phyloP scores from a whole-genome alignment of 208 protist species.

The Novymonas esmeraldas region DNA sequence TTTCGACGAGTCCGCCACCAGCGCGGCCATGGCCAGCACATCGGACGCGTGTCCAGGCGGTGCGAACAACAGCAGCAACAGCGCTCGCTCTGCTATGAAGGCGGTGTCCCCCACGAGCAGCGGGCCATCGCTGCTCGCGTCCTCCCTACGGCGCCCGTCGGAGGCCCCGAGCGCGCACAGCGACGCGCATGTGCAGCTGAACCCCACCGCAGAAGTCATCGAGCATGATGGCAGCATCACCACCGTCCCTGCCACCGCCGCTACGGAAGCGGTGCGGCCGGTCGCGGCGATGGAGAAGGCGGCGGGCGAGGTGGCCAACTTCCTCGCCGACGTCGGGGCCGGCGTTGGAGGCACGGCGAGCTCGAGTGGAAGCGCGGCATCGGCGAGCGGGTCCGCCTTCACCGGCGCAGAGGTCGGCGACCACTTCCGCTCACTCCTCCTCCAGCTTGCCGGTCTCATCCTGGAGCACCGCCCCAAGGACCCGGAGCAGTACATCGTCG shows the following conservation, averaged over 20 bases:
- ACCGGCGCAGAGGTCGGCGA: slow-evolving; percentile 9
- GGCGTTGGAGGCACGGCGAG: slow-evolving; percentile 3
- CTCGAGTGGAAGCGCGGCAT: neutral
- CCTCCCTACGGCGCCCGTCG: slow-evolving; percentile 30
- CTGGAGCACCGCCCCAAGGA: slow-evolving; percentile 49
- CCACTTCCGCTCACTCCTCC: slow-evolving; percentile 40
- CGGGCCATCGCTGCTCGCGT: slow-evolving; percentile 3
- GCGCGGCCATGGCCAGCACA: neutral
- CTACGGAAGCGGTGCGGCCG: neutral
- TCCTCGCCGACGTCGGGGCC: slow-evolving; percentile 35
- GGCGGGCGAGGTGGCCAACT: slow-evolving; percentile 37
- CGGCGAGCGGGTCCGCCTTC: neutral
- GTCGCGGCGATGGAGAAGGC: slow-evolving; percentile 5
- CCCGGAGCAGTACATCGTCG: slow-evolving; percentile 59
- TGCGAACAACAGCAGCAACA: neutral
- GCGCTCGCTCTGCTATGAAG: slow-evolving; percentile 25
- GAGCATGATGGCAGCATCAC: slow-evolving; percentile 37
- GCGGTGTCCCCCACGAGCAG: neutral
- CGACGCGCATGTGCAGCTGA: slow-evolving; percentile 40
- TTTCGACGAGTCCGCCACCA: slow-evolving; percentile 23
- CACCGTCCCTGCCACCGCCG: slow-evolving; percentile 6
- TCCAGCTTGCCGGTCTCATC: slow-evolving; percentile 39
- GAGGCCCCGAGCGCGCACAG: slow-evolving; percentile 23
- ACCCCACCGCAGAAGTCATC: slow-evolving; percentile 34
- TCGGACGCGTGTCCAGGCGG: neutral